Base-by-base conservation (phyloP, 345 rosid species). In the Aegle marmelos region DNA sequence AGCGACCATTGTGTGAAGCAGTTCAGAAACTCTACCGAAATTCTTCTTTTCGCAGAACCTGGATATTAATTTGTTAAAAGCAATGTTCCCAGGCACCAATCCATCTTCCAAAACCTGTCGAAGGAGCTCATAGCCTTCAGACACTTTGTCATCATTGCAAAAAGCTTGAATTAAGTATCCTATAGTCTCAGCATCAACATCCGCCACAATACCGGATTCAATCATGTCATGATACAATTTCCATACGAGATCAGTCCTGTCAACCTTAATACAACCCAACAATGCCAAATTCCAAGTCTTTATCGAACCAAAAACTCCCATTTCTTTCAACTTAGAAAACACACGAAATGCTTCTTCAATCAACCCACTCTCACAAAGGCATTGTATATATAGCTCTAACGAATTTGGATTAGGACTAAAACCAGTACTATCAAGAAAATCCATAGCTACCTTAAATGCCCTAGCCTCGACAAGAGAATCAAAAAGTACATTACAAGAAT, bases 401-500 rank as follows among this genome's bases (percentile, higher is more conserved):
- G 85, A 83, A 75, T 9, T 67, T 9, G 50, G 70, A 41, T 79
- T 80, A 0, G 94, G 92, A 17, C 41, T 71, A 79, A 85, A 88
- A 58, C 87, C 87, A 19, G 86, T 79, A 39, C 39, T 54, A 39
- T 84, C 71, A 7, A 89, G 87, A 71, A 91, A 86, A 58, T 33
- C 50, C 74, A 76, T 86, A 24, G 94, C 90, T 48, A 82, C 90
- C 78, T 64, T 80, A 1, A 68, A 81, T 6, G 91, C 89, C 79
- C 86, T 88, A 36, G 90, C 87, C 82, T 86, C 92, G 80, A 93
- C 82, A 69, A 91, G 91, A 0, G 87, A 83, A 79, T 85, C 85
- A 74, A 93, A 90, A 66, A 93, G 87, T 70, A 84, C 63, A 50
- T 75, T 83, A 27, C 89, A 86, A 7, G 93, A 90, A 0, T 57